These are phyloP conservation scores for Chlorella sp. DNA, from an alignment of 139 green algal species.

Conservation along the genomic window DNA sequence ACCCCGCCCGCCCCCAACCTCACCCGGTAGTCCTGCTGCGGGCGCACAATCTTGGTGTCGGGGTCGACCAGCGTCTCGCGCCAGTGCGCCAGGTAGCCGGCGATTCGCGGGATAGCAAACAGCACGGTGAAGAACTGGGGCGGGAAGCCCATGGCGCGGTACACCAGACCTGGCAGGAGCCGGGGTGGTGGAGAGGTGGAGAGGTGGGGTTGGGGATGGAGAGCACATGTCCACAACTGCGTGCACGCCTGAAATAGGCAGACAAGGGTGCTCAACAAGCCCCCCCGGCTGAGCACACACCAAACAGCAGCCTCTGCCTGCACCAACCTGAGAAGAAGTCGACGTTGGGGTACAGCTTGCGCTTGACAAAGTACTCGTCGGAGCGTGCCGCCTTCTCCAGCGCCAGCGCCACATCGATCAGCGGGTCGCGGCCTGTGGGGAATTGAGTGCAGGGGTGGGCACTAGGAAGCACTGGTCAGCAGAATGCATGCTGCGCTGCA, in stretches of 20 bases:
- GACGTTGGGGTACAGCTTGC: slow-evolving; percentile 99
- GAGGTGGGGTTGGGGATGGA: not conserved
- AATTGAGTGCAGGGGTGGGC: too few species aligned
- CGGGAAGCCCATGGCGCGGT: slow-evolving; percentile 96
- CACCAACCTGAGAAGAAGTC: slow-evolving; percentile 95
- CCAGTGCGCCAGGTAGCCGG: slow-evolving; percentile 98
- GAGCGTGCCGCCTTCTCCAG: slow-evolving; percentile 83
- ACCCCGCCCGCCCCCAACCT: not conserved
- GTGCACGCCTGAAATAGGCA: too few species aligned
- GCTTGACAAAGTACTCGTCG: slow-evolving; percentile 86
- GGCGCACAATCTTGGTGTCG: slow-evolving; percentile 96
- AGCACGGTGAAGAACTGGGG: slow-evolving; percentile 99
- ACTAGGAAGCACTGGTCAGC: too few species aligned
- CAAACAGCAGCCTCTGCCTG: not conserved
- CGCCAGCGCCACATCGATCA: slow-evolving; percentile 95
- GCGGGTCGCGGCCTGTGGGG: slow-evolving; percentile 86
- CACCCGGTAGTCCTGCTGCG: slow-evolving; percentile 96
- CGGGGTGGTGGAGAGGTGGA: not conserved
- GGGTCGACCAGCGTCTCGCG: slow-evolving; percentile 94
- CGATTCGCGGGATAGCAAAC: slow-evolving; percentile 94
- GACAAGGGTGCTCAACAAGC: too few species aligned
- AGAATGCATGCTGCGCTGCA: too few species aligned
- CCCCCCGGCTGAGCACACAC: too few species aligned
- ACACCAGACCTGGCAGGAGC: slow-evolving; percentile 77
- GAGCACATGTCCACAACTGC: too few species aligned